Conservation (phyloP, 2,329 filamentous ascomycete species). For the Monilinia vaccinii-corymbosi region DNA sequence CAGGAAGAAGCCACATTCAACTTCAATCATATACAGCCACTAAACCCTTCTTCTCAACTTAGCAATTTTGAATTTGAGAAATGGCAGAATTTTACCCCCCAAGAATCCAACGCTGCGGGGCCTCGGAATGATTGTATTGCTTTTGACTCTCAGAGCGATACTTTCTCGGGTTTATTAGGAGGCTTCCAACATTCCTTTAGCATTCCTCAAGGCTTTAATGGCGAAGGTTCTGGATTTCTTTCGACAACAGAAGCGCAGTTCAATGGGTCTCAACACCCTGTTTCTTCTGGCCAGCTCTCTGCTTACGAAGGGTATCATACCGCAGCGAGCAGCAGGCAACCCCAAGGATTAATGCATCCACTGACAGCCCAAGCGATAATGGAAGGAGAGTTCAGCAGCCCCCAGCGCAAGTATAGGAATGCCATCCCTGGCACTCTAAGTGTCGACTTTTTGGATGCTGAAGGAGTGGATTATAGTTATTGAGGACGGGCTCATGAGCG, state of each 20-base stretch:
- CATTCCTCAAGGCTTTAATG: not conserved
- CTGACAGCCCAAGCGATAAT: not conserved
- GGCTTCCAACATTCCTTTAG: not conserved
- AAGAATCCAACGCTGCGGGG: not conserved
- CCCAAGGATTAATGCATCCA: not conserved
- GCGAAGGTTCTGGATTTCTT: not conserved
- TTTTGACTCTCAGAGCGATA: not conserved
- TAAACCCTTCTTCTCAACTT: not conserved
- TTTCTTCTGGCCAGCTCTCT: not conserved
- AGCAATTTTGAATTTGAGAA: not conserved
- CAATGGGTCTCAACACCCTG: not conserved
- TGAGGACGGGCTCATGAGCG: not conserved
- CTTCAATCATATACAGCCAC: not conserved
- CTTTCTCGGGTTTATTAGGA: not conserved
- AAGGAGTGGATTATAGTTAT: not conserved
- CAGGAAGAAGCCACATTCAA: not conserved
- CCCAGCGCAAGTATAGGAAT: not conserved
- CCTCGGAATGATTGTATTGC: not conserved
- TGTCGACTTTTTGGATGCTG: not conserved
- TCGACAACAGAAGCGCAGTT: not conserved
- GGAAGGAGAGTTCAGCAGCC: not conserved
- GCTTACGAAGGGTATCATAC: not conserved
- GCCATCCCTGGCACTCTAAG: not conserved
- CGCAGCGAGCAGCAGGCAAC: not conserved
- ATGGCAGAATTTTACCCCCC: not conserved